Base-by-base conservation (phyloP, 352 stramenopile species). In the Globisporangium takayamanum region DNA sequence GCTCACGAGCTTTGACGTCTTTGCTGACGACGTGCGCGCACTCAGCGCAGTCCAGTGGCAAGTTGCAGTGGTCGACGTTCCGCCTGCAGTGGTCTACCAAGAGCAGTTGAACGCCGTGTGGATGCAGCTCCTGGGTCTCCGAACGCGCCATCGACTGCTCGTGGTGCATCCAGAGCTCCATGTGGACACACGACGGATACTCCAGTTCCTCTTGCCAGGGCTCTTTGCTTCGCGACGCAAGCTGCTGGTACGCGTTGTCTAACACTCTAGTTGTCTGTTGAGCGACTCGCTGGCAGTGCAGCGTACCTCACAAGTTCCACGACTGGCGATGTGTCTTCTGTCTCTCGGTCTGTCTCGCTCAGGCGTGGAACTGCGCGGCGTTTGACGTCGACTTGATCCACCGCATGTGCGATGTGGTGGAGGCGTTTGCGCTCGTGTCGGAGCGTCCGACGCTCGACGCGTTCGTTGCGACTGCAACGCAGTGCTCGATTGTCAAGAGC, bases 151-250 rank as follows among this genome's bases (percentile, higher is more conserved):
- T 60, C 74, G 82, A 12, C 49, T 89, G 42, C 28, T 94, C 12
- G 47, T 94, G 15, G 75, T 63, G 41, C 58, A 68, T n/a, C 37
- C 65, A 20, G 56, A 64, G 28, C 69, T 74, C 28, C 57, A 71
- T 4, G 45, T 84, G 15, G 78, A 89, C 30, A 64, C 55, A 26
- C 76, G 80, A 41, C 69, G 69, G 44, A 49, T 92, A 12, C 58
- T 90, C 2, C 79, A 92, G n/a, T 92, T 91, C 59, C 50, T 85
- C 11, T 63, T 83, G 20, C 83, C 85, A 53, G 76, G 68, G 8
- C 51, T 90, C 11, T 85, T 95, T 50, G 72, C 70, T 14, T 87
- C 83, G 55, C 79, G 83, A 11, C 76, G 80, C 22, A 89, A 89
- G 37, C 60, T 89, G 7, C 61, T 92, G 78, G 84, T 94, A 76